Evolutionary conservation across 257 asterid species (phyloP), one percentile per base, ranked within the genome.

Genomic region (Avicennia marina): DNA sequence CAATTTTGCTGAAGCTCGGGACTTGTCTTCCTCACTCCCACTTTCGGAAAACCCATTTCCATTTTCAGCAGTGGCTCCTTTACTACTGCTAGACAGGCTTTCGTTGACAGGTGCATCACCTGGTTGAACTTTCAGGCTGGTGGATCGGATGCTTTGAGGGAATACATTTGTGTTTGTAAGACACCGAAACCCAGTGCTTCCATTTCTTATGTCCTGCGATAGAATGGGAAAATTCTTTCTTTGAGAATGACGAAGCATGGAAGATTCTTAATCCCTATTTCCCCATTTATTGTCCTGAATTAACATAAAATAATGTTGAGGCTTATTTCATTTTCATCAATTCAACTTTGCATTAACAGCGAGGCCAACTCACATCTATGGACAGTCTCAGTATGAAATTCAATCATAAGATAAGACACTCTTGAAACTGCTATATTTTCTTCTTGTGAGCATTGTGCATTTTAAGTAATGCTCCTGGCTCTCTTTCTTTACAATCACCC

Each of bases 101-200:
- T 83, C 82, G 43, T 72, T 79, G 61, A 51, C 62, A 57, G 94
- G 66, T 54, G 75, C 72, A 63, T 80, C 68, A 45, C 64, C 60
- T 26, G 75, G 64, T 46, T 81, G 95, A 46, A 48, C 67, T 70
- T 78, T 93, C 65, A 58, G 78, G 75, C 59, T 84, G 68, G 64
- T 34, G 53, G 94, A 79, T 68, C 99, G 85, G 67, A 93, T 84
- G 81, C 99, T 93, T 55, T 89, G 99, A 15, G 99, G 99, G 64
- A 86, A 93, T 11, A 86, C 76, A 63, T 83, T 93, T 62, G 97
- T 81, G 58, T 95, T 91, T 6, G 96, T 71, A 57, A 76, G 44
- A 20, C 90, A 74, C 31, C 98, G 96, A 65, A 42, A 31, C 32
- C 93, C 81, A 60, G 69, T 77, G 72, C 72, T 63, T 10, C 96